Evolutionary conservation across 2,329 filamentous ascomycete species (phyloP).

Genomic region (Pestalotiopsis sp.): DNA sequence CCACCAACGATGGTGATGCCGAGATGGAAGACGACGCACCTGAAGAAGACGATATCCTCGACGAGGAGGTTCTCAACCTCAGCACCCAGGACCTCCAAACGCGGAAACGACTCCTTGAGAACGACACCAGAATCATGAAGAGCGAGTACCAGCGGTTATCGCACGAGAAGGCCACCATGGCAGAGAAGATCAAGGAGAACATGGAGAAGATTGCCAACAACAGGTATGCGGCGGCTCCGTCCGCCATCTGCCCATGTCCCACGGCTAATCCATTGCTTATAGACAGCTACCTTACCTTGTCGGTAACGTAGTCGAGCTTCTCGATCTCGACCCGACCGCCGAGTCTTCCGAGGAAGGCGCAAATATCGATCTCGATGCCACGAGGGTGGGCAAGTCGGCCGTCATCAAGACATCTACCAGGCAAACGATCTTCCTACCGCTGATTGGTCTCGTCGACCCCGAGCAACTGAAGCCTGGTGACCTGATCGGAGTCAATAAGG

Average conservation of each 20-base stretch:
- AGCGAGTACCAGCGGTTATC: constrained; percentile 92
- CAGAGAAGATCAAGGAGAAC: constrained; percentile 99
- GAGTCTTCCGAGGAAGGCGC: constrained; percentile 97
- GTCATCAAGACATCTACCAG: constrained; percentile 99
- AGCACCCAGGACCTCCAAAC: constrained; percentile 95
- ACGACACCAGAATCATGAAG: constrained; percentile 98
- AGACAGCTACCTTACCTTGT: constrained; percentile 98
- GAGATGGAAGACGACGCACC: constrained; percentile 87
- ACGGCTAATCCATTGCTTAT: constrained; percentile 18
- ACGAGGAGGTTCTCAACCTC: constrained; percentile 90
- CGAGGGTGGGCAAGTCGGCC: constrained; percentile 93
- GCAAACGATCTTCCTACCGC: constrained; percentile 96
- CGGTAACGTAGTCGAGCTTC: constrained; percentile 95
- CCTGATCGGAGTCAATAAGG: constrained; percentile 98
- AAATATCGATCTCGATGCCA: constrained; percentile 97
- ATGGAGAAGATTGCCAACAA: constrained; percentile 99
- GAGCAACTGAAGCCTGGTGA: constrained; percentile 94
- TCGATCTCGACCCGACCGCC: constrained; percentile 93
- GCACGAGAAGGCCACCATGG: constrained; percentile 95
- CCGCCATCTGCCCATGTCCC: constrained; percentile 9
- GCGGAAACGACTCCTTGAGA: constrained; percentile 88
- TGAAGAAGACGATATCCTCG: constrained; percentile 79
- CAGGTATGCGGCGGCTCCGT: constrained; percentile 59
- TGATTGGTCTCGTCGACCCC: constrained; percentile 96
- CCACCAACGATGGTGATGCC: constrained; percentile 68